These are phyloP conservation scores for Chrysopogon serrulatus DNA, from an alignment of 176 grass and related monocot genomes.

Conservation along the genomic window DNA sequence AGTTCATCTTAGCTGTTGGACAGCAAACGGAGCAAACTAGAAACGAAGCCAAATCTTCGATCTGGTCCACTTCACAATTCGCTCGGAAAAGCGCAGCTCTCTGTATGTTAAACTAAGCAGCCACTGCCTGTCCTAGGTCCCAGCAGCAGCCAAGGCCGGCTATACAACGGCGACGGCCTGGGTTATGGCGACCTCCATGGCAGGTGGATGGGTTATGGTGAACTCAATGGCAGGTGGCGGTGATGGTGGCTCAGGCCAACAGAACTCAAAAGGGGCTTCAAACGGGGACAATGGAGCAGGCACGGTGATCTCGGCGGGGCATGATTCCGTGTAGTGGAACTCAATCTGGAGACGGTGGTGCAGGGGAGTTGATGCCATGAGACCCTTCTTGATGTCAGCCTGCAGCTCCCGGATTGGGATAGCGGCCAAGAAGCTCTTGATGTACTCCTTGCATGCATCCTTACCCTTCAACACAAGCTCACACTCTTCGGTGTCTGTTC, in stretches of 20 bases:
- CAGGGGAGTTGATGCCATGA: constrained; percentile 55
- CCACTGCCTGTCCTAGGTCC: background rate
- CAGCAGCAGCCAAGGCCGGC: background rate
- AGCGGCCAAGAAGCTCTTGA: constrained; percentile 92
- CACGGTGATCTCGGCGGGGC: background rate
- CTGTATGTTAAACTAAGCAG: constrained; percentile 37
- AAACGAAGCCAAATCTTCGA: constrained; percentile 57
- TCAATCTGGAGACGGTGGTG: constrained; percentile 94
- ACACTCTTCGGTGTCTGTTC: constrained; percentile 15
- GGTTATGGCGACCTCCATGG: background rate
- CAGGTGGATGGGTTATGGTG: background rate
- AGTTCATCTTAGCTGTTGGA: constrained; percentile 41
- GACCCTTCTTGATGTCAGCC: constrained; percentile 88
- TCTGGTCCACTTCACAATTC: constrained; percentile 36
- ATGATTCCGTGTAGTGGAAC: constrained; percentile 73
- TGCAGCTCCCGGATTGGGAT: constrained; percentile 89
- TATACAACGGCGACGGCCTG: constrained; percentile 30
- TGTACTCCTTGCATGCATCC: constrained; percentile 90
- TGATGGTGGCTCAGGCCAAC: constrained; percentile 38
- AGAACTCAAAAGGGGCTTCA: constrained; percentile 40
- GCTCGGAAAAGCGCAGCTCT: constrained; percentile 16
- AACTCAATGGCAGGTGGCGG: background rate
- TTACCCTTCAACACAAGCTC: constrained; percentile 64
- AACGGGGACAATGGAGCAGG: background rate
- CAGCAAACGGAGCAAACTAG: constrained; percentile 43